phyloP scores from a whole-genome alignment of 495 filamentous ascomycete genomes.

The Penicillium flavigenum region DNA sequence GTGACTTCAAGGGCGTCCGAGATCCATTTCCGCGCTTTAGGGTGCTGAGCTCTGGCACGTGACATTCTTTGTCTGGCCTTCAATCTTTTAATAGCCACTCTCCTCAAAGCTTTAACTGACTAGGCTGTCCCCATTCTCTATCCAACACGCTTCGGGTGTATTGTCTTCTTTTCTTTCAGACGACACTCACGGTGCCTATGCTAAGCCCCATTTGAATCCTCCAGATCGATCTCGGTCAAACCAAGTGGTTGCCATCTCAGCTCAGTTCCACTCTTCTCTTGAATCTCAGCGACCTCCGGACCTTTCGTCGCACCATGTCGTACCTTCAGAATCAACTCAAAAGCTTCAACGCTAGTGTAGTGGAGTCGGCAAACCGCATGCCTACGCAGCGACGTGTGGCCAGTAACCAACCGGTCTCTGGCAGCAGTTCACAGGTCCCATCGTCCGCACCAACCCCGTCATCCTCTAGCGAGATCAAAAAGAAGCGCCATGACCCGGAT shows the following conservation, averaged over 20 bases:
- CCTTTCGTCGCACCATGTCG: conserved; percentile 36
- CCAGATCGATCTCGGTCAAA: background rate
- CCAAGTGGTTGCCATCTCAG: background rate
- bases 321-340: conserved; percentile 50
- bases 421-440: conserved; percentile 41
- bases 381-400: conserved; percentile 45
- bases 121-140: background rate
- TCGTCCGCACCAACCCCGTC: conserved; percentile 44
- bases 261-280: conserved; percentile 2
- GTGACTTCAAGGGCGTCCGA: conserved; percentile 20
- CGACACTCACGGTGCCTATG: background rate
- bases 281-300: background rate
- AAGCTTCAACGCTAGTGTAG: conserved; percentile 48
- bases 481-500: conserved; percentile 57
- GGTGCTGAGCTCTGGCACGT: conserved; percentile 15
- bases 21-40: conserved; percentile 22
- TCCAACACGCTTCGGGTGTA: background rate
- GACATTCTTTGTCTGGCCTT: conserved; percentile 10
- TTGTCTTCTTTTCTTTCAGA: background rate
- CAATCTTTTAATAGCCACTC: conserved; percentile 9
- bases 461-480: conserved; percentile 48
- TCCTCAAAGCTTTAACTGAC: background rate
- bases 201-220: background rate
- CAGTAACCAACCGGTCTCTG: conserved; percentile 33
- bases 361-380: conserved; percentile 44